Percentiles rank a stretch among this genome's conserved stretches.
These are phyloP conservation scores for Aethionema arabicum DNA, from an alignment of 345 rosid genomes.

Conservation along the genomic window DNA sequence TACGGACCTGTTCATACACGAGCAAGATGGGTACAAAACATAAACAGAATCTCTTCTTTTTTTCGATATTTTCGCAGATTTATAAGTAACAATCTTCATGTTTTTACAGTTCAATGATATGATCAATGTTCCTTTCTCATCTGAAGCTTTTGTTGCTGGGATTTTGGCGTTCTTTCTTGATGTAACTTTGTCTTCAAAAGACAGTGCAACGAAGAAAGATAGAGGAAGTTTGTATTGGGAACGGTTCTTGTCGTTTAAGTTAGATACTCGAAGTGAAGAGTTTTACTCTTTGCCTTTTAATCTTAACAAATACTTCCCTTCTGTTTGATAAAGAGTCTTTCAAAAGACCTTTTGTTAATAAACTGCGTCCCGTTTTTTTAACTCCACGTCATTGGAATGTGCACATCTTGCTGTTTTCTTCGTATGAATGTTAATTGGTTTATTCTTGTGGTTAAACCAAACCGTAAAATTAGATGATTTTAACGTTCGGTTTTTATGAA, in stretches of 20 bases:
- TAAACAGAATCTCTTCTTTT: neutral
- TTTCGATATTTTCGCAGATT: neutral
- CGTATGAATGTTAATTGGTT: neutral
- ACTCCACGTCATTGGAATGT: neutral
- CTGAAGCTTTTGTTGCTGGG: slow-evolving; percentile 86
- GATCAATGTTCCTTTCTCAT: slow-evolving; percentile 88
- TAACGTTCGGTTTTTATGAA: neutral
- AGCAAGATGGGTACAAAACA: slow-evolving; percentile 63
- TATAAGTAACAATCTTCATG: slow-evolving; percentile 8
- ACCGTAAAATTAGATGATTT: neutral
- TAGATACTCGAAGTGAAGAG: slow-evolving; percentile 91
- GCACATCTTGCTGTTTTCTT: neutral
- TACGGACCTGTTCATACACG: slow-evolving; percentile 61
- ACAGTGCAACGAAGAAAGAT: slow-evolving; percentile 61
- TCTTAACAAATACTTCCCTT: slow-evolving; percentile 95
- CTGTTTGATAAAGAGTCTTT: slow-evolving; percentile 49
- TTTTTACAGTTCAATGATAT: slow-evolving; percentile 90
- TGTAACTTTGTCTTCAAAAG: slow-evolving; percentile 56
- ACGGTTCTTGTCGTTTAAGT: slow-evolving; percentile 74
- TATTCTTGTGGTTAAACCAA: too few species aligned
- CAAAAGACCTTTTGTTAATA: neutral
- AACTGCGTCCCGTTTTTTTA: neutral
- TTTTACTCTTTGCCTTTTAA: slow-evolving; percentile 89
- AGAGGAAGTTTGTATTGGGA: slow-evolving; percentile 95
- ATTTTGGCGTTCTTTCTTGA: slow-evolving; percentile 68